Evolutionary conservation across 202 grass and related monocot species (phyloP), one percentile per base, ranked within the genome.

Genomic region (Schoenoplectus tabernaemontani): DNA sequence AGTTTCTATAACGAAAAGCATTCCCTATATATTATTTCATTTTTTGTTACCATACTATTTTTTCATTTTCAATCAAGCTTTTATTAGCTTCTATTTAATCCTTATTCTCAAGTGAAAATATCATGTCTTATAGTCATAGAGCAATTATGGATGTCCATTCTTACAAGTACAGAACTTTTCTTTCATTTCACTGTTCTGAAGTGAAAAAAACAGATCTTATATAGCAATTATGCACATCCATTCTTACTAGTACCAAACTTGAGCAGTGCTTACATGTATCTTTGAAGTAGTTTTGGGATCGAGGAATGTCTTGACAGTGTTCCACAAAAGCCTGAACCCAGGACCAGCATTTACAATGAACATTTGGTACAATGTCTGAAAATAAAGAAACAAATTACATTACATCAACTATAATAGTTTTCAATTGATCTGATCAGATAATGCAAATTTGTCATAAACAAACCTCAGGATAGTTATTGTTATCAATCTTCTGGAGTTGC

Each of bases 281-380:
- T 98, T 98, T 15, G 89, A 90, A 48, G 95, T 94, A 74, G 91
- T 98, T 78, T 98, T 98, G 30, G 95, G 95, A 71, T 97, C 95
- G 17, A 97, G 86, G 78, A 97, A 97, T 36, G 87, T 87, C 76
- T 97, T 97, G 20, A 98, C 86, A 17, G 95, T 98, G 86, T 81
- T 90, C 95, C 95, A 98, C 61, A 98, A 76, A 34, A 98, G 76
- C 83, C 89, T 89, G 77, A 98, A 98, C 12, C 91, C 91, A 5
- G 91, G 87, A 64, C 95, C 95, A 72, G 95, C 95, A 90, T 98
- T 98, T 68, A 98, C 89, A 47, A 98, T 95, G 78, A 98, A 98
- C 95, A 98, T 98, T 86, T 86, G 91, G 82, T 89, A 83, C 51
- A 98, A 82, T 82, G 95, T 98, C 95, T 98, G 86, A 59, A 73